These are phyloP conservation scores for Pisolithus thermaeus DNA, from an alignment of 1,284 basidiomycete genomes.

Conservation along the genomic window DNA sequence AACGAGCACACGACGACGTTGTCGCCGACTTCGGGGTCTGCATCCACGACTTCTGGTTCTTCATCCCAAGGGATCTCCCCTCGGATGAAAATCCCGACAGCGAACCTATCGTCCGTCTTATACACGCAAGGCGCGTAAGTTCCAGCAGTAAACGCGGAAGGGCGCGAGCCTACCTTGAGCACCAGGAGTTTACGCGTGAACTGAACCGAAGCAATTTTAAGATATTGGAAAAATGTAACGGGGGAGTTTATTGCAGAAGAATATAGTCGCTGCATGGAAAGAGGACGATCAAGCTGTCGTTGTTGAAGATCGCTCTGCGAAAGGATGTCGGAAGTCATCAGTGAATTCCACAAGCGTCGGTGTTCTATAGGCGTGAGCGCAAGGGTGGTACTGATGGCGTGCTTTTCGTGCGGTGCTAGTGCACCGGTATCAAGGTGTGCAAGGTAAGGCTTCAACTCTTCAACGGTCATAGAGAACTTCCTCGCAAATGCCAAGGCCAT, in stretches of 20 bases:
- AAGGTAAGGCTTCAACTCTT: conserved; percentile 34
- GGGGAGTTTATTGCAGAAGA: conserved; percentile 48
- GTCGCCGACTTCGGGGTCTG: conserved; percentile 50
- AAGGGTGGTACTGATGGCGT: conserved; percentile 40
- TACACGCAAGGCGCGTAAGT: neutral
- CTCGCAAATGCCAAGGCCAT: conserved; percentile 41
- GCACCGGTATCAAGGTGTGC: conserved; percentile 51
- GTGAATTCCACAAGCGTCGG: conserved; percentile 54
- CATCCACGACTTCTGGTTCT: conserved; percentile 56
- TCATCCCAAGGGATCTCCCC: conserved; percentile 58
- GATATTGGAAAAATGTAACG: conserved; percentile 55
- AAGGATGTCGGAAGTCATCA: conserved; percentile 54
- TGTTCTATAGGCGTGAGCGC: conserved; percentile 34
- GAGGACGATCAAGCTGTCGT: conserved; percentile 43
- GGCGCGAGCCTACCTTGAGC: conserved; percentile 39
- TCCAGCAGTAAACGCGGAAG: neutral
- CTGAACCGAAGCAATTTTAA: conserved; percentile 47
- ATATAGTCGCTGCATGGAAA: conserved; percentile 56
- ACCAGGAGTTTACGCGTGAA: conserved; percentile 53
- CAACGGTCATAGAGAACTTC: conserved; percentile 39
- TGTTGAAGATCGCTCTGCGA: conserved; percentile 43
- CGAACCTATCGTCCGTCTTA: conserved; percentile 55
- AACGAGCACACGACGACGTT: conserved; percentile 61
- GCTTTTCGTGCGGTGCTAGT: conserved; percentile 45
- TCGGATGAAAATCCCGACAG: conserved; percentile 56